Conservation (phyloP, 176 grass and related monocot species). For the Paspalum notatum region DNA sequence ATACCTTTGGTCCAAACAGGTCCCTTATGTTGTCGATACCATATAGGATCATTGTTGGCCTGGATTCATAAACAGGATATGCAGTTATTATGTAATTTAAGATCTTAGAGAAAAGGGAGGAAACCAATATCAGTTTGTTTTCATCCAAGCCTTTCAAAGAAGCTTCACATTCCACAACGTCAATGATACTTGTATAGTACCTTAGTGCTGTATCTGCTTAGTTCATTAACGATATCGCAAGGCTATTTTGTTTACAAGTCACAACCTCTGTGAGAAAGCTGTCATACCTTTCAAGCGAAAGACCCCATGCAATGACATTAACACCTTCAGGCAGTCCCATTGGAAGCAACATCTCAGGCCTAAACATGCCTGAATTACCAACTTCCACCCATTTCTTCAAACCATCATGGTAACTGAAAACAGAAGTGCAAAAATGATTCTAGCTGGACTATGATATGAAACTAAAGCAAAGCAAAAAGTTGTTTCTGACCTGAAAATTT, state of each 20-base stretch:
- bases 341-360: conserved; percentile 95
- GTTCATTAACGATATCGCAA: not conserved
- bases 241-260: not conserved
- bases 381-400: conserved; percentile 97
- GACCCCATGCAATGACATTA: conserved; percentile 99
- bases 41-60: conserved; percentile 94
- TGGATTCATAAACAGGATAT: conserved; percentile 28
- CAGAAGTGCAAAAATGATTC: conserved; percentile 20
- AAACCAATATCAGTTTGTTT: not conserved
- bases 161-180: not conserved
- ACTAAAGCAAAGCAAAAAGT: conserved; percentile 16
- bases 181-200: not conserved
- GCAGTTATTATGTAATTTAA: not conserved
- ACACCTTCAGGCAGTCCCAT: conserved; percentile 95
- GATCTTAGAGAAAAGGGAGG: not conserved
- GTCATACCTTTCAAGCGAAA: conserved; percentile 93
- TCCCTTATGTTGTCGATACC: conserved; percentile 82
- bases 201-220: not conserved
- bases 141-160: not conserved
- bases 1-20: conserved; percentile 97
- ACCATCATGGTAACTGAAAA: conserved; percentile 85
- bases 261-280: not conserved
- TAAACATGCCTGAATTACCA: conserved; percentile 98
- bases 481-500: conserved; percentile 80
- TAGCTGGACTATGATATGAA: conserved; percentile 2